Conservation (phyloP, 768 basidiomycete species). For the Boletus rubroflammeus region DNA sequence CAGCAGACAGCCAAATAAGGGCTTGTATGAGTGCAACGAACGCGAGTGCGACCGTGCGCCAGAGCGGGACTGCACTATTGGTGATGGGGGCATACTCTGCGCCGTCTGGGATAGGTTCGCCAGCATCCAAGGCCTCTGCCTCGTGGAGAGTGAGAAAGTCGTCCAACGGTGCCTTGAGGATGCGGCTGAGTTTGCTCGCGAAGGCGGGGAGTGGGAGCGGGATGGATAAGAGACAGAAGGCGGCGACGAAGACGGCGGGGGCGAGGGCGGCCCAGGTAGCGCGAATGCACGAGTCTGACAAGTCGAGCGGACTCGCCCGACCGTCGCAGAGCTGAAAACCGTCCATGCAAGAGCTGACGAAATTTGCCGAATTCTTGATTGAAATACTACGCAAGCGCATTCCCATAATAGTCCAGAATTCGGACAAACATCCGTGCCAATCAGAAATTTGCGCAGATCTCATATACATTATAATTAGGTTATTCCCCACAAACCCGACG, state of each 20-base stretch:
- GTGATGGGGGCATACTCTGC: not conserved
- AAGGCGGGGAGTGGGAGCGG: conserved; percentile 20
- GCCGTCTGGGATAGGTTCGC: not conserved
- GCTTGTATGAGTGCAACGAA: conserved; percentile 54
- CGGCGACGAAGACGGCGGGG: conserved; percentile 46
- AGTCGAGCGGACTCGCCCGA: conserved; percentile 31
- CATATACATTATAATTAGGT: no score
- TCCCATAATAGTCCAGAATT: not conserved
- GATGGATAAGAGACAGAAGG: conserved; percentile 39
- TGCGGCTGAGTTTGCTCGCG: conserved; percentile 14
- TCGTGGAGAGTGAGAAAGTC: conserved; percentile 50
- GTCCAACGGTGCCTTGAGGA: conserved; percentile 30
- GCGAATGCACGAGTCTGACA: conserved; percentile 46
- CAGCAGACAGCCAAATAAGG: conserved; percentile 55
- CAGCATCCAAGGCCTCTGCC: conserved; percentile 46
- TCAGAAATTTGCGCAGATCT: not conserved
- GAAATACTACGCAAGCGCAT: not conserved
- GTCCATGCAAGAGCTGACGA: conserved; percentile 8
- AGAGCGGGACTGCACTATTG: conserved; percentile 40
- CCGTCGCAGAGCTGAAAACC: conserved; percentile 11
- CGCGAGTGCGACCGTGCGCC: conserved; percentile 58
- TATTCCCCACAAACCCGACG: not conserved
- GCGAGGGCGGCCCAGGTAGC: conserved; percentile 48
- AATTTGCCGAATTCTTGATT: not conserved
- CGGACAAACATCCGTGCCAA: not conserved